Evolutionary conservation across 192 early-diverging fungal species (phyloP).

Genomic region (Mortierella alpina): DNA sequence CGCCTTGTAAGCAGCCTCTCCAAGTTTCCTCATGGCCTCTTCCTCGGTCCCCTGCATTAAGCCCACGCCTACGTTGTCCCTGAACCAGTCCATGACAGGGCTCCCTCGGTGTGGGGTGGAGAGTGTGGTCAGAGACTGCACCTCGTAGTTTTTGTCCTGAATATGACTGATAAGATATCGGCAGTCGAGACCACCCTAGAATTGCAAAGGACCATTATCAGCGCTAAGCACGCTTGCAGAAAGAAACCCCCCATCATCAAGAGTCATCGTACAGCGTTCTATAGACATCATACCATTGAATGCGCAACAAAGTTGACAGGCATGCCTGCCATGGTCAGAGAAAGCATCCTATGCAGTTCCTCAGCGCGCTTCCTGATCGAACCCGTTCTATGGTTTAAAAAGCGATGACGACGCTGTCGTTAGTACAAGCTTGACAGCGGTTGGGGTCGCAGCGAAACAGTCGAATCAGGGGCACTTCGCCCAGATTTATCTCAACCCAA

Average conservation of each 20-base stretch:
- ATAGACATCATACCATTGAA: slow-evolving; percentile 75
- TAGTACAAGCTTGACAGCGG: neutral
- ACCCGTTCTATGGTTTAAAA: slow-evolving; percentile 61
- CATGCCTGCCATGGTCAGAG: slow-evolving; percentile 59
- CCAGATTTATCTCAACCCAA: no score
- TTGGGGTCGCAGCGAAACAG: no score
- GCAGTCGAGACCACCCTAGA: slow-evolving; percentile 91
- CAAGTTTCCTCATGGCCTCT: slow-evolving; percentile 41
- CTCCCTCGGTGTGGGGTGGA: slow-evolving; percentile 95
- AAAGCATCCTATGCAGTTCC: slow-evolving; percentile 77
- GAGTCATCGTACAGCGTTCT: neutral
- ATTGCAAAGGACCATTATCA: neutral
- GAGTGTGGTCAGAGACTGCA: slow-evolving; percentile 89
- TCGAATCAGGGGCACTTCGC: no score
- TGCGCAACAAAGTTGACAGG: slow-evolving; percentile 91
- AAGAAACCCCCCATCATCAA: neutral
- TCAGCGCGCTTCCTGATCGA: slow-evolving; percentile 80
- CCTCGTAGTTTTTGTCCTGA: slow-evolving; percentile 71
- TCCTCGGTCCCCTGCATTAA: slow-evolving; percentile 57
- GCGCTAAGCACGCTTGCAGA: neutral
- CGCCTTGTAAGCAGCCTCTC: slow-evolving; percentile 43
- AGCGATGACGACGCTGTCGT: neutral
- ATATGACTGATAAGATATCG: slow-evolving; percentile 92
- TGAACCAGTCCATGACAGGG: slow-evolving; percentile 95
- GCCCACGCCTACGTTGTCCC: slow-evolving; percentile 87